Evolutionary conservation across 2,329 filamentous ascomycete genomes (phyloP), one percentile per base, ranked within the genome.

Genomic region (Fusarium sp.): DNA sequence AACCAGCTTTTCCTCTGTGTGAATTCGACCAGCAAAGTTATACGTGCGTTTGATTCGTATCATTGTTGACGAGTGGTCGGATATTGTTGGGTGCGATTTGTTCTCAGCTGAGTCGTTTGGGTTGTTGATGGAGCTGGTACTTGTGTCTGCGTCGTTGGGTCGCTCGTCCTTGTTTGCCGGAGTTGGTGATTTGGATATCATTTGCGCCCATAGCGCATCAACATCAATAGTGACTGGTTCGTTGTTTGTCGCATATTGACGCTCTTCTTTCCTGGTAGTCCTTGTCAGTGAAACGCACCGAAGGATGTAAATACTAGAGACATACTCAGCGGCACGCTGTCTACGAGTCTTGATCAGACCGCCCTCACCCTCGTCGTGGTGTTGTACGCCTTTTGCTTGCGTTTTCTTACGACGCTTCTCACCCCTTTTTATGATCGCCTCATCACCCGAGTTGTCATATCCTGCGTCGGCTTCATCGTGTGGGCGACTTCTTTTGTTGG

Each of bases 1-100:
- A 3, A 94, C 90, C 17, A 91, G 83, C 79, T 93, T 94, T 79
- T 93, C 91, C 77, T 94, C 92, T 1, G 88, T 92, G 76, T 93
- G 90, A 18, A 92, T 86, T 77, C 92, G 90, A 36, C 92, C 93
- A 41, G 92, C 93, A 75, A 94, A 94, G 76, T 92, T 92, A 82
- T 93, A 94, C 20, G 89, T 91, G 36, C 91, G 90, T 76, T 91
- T 92, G 70, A 94, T 92, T 69, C 87, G 88, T 75, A 94, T 85
- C 83, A 85, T 86, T 10, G 83, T 80, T 5, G 82, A 73, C 10
- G 80, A 54, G 4, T 81, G 80, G n/a, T 73, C 75, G 57, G 64
- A 28, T 28, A 36, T 22, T 7, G 36, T 20, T 14, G 54, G 10
- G 9, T 54, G 47, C 18, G 38, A 11, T 15, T 20, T 9, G 39